These are phyloP conservation scores for Pythium phragmiticola DNA, from an alignment of 352 stramenopile genomes.

Conservation along the genomic window DNA sequence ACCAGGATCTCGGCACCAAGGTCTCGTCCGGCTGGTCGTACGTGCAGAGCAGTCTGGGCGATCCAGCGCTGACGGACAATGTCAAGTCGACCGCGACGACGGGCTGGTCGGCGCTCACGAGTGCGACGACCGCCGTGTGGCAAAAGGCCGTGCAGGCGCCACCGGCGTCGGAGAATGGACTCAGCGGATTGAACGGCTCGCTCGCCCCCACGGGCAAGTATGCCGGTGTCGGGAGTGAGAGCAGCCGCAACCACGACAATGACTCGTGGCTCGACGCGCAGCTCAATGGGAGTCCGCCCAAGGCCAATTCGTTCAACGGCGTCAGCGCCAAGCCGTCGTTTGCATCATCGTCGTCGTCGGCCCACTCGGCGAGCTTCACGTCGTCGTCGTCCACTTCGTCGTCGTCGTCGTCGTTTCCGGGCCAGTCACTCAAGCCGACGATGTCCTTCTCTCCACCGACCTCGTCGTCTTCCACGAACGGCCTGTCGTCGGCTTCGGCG, in stretches of 20 bases:
- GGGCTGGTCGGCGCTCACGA: conserved; percentile 74
- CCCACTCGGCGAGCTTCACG: conserved; percentile 42
- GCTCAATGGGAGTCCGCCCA: conserved; percentile 29
- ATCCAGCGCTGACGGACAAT: conserved; percentile 65
- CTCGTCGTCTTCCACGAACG: conserved; percentile 22
- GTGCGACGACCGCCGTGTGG: conserved; percentile 56
- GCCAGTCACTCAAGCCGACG: conserved; percentile 13
- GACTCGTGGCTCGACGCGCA: conserved; percentile 70
- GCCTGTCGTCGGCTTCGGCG: conserved; percentile 18
- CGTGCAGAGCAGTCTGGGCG: conserved; percentile 68
- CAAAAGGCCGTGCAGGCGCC: conserved; percentile 34
- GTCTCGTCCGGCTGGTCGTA: conserved; percentile 79
- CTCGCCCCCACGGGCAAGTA: conserved; percentile 66
- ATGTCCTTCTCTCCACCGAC: conserved; percentile 36
- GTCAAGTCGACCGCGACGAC: conserved; percentile 81
- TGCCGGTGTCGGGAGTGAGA: conserved; percentile 45
- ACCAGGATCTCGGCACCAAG: conserved; percentile 73
- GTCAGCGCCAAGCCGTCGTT: conserved; percentile 10
- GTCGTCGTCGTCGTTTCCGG: conserved; percentile 8
- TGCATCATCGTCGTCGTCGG: conserved; percentile 16
- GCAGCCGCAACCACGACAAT: conserved; percentile 52
- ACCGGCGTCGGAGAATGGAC: conserved; percentile 14
- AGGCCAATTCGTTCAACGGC: conserved; percentile 39
- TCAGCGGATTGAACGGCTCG: conserved; percentile 45
- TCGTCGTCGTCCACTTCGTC: conserved; percentile 31